Evolutionary conservation across 2,329 filamentous ascomycete species (phyloP), one percentile per base, ranked within the genome.

Genomic region (Calonectria crousiana): DNA sequence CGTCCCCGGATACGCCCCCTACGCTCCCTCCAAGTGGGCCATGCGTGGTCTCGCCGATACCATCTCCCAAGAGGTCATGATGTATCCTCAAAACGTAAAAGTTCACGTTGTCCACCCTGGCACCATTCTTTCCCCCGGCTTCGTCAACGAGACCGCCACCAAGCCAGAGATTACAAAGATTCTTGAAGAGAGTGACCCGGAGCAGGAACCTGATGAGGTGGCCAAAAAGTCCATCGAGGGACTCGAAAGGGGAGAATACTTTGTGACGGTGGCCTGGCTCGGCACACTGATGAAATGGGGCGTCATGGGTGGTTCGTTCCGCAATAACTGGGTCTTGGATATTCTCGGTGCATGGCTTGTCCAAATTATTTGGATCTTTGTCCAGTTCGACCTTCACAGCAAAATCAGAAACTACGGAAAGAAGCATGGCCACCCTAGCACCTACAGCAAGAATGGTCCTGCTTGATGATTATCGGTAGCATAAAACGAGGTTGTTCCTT

Each of bases 71-170:
- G 97, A 99, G 85, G 87, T 97, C 53, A 88, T 95, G 80, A 87
- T 98, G 67, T 99, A 98, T 87, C 95, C 96, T 56, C 93, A 93
- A 68, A 91, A 93, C 53, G 93, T 98, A 69, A 92, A 94, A 79
- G 89, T 98, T 26, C 95, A 98, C 81, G 90, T 95, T 52, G 91
- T 98, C 16, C 94, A 93, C 80, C 97, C 97, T 0, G 96, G 94
- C 68, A 95, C 94, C 3, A 98, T 99, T 76, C 88, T 92, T 18
- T 93, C 91, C 8, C 93, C 95, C 0, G 95, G 96, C 0, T 90
- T 93, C 67, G 93, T 93, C 74, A 88, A 90, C 23, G 96, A 98
- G 86, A 93, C 97, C 81, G 84, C 87, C 79, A 90, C 90, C 34
- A 98, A 98, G 85, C 96, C 96, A 10, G 91, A 89, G 6, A 89